Base-by-base conservation (phyloP, 1,139 yeast species). In the Magnusiomyces sp. region DNA sequence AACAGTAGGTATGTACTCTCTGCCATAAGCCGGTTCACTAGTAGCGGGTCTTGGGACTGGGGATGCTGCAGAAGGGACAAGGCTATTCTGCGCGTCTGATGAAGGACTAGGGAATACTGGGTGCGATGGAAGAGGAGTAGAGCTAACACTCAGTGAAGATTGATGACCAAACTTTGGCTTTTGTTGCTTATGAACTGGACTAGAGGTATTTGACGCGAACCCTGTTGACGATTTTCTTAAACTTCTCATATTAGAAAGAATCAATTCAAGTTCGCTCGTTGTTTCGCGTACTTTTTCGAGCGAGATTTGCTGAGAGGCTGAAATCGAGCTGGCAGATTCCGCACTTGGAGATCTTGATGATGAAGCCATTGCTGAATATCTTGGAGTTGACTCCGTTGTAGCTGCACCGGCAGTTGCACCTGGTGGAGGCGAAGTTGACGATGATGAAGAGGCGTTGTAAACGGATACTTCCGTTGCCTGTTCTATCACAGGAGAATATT, bases 271-370 rank as follows among this genome's bases (percentile, higher is more conserved):
- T 23, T 59, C 55, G 43, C 55, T 50, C 17, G 63, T 58, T 10
- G 58, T 53, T 43, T 57, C 59, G 23, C 59, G 51, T 2, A 59
- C 58, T 48, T 53, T 55, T 39, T 56, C 53, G n/a, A 59, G 50
- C 11, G 48, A 43, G 16, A 43, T 27, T 11, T 23, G 29, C 11
- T 42, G n/a, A 20, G 11, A 27, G 10, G 29, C 34, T n/a, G 43
- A 16, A 32, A 37, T 40, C 43, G 41, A 7, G 16, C 36, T 23
- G 7, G 16, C 11, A 23, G 36, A 6, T 14, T 9, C n/a, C 2
- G 6, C 31, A 20, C 31, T 20, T 4, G 31, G n/a, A 39, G 10
- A 7, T 11, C 27, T 20, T 19, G 31, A 32, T 23, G 20, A 23
- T 2, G 43, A 33, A n/a, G 31, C 20, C n/a, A n/a, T 13, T 14